Evolutionary conservation across 345 rosid genomes (phyloP).

Genomic region (Zanthoxylum bungeanum): DNA sequence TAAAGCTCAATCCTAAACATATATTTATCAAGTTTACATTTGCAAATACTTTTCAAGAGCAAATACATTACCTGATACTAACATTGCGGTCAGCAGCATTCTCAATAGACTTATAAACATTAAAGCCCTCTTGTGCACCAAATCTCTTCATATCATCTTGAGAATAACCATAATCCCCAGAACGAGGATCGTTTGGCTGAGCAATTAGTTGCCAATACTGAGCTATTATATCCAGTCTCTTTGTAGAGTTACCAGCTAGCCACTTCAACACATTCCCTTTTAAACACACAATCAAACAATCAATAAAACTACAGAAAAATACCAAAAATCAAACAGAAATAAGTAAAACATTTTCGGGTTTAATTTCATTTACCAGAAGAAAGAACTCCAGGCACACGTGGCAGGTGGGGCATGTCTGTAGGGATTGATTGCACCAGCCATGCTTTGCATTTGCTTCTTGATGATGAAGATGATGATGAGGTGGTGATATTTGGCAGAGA

Average conservation of each 20-base stretch:
- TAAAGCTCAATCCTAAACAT: too few species aligned
- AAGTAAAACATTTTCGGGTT: background rate
- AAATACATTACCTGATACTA: constrained; percentile 45
- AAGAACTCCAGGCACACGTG: constrained; percentile 64
- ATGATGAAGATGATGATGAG: constrained; percentile 28
- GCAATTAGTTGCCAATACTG: constrained; percentile 84
- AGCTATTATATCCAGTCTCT: constrained; percentile 66
- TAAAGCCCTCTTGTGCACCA: constrained; percentile 54
- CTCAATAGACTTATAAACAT: constrained; percentile 58
- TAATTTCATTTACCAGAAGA: constrained; percentile 48
- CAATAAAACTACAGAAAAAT: background rate
- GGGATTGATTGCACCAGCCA: constrained; percentile 97
- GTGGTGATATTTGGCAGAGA: constrained; percentile 20
- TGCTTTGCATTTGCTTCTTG: constrained; percentile 54
- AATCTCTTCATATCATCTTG: constrained; percentile 43
- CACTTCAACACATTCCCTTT: constrained; percentile 74
- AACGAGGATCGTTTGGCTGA: constrained; percentile 56
- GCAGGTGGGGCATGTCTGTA: constrained; percentile 81
- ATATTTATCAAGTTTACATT: too few species aligned
- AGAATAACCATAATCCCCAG: constrained; percentile 82
- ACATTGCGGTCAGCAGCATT: constrained; percentile 70
- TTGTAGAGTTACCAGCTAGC: constrained; percentile 71
- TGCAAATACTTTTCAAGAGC: too few species aligned
- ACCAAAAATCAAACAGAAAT: too few species aligned
- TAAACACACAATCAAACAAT: background rate